Base-by-base conservation (phyloP, 2,329 filamentous ascomycete genomes). In the Chaetomium globosum region DNA sequence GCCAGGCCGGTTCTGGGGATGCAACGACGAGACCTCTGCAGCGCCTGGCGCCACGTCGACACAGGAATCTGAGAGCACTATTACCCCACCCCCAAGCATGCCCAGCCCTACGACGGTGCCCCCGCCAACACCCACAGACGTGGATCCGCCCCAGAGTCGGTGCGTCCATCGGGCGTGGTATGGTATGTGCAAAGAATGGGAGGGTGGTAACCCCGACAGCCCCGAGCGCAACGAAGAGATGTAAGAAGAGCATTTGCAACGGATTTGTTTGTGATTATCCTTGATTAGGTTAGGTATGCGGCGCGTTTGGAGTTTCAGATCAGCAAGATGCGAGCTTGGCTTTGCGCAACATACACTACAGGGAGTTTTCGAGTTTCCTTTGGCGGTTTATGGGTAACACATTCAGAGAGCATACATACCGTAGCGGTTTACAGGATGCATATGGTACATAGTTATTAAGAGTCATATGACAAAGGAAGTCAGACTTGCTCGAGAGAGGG, bases 1-100 rank as follows among this genome's bases (percentile, higher is more conserved):
- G 1, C 85, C 85, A 1, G 85, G 85, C 4, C 74, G 78, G 54
- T 84, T 87, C 73, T 86, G 83, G 81, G 85, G 85, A 4, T 87
- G 85, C 70, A 74, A 78, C 68, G 78, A 83, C 72, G 63, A 75
- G 21, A 73, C 75, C 2, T 74, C 78, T 3, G 74, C 74, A 5
- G 23, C 23, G 10, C 9, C n/a, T 1, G 26, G 9, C 9, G 48
- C 69, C 65, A 70, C 74, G 9, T 73, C 66, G 52, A 71, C 70
- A 13, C 65, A 70, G 26, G 56, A 59, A 33, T 63, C 26, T 26
- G 26, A 64, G 49, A 67, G 68, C 21, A 69, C 71, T 52, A 69
- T 76, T 54, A 71, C 76, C 9, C 54, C 69, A n/a, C 66, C 71
- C 28, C 67, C 71, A 62, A 31, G 68, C 58, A 65, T 73, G 52